Evolutionary conservation across 805 yeast genomes (phyloP).

Genomic region (Wickerhamomyces kurtzmanii): DNA sequence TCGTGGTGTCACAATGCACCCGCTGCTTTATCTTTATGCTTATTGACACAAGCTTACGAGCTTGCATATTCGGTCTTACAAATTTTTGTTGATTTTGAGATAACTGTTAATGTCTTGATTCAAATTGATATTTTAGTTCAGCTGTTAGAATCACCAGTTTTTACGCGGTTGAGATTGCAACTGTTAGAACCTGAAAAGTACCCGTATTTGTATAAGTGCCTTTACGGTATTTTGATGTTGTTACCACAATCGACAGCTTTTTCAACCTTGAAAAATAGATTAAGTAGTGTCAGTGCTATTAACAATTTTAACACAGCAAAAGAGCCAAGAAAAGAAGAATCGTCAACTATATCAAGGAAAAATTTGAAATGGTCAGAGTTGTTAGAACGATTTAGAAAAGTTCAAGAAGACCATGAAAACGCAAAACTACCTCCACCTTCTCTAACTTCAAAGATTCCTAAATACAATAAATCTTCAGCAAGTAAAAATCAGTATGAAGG

Average conservation of each 20-base stretch:
- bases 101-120: conserved; percentile 66
- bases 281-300: conserved; percentile 37
- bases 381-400: conserved; percentile 34
- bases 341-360: conserved; percentile 11
- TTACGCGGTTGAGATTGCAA: conserved; percentile 78
- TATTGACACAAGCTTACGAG: conserved; percentile 82
- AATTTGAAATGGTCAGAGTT: conserved; percentile 29
- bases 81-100: conserved; percentile 73
- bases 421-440: conserved; percentile 4
- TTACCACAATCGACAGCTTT: conserved; percentile 92
- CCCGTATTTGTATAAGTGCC: conserved; percentile 75
- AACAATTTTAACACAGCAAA: conserved; percentile 12
- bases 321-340: conserved; percentile 14
- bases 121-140: conserved; percentile 89
- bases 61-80: conserved; percentile 77
- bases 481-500: conserved; percentile 6
- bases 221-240: conserved; percentile 88
- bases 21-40: conserved; percentile 76
- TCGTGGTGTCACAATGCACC: conserved; percentile 92
- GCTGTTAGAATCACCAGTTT: conserved; percentile 84
- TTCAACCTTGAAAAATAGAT: conserved; percentile 66
- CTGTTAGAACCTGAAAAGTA: conserved; percentile 78
- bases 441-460: conserved; percentile 10
- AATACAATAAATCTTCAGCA: conserved; percentile 12
- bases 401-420: conserved; percentile 33